A percentile compares a stretch with the other conserved stretches of the same genome.
Conservation (phyloP, 257 asterid species). For the Solanum clarkiae region DNA sequence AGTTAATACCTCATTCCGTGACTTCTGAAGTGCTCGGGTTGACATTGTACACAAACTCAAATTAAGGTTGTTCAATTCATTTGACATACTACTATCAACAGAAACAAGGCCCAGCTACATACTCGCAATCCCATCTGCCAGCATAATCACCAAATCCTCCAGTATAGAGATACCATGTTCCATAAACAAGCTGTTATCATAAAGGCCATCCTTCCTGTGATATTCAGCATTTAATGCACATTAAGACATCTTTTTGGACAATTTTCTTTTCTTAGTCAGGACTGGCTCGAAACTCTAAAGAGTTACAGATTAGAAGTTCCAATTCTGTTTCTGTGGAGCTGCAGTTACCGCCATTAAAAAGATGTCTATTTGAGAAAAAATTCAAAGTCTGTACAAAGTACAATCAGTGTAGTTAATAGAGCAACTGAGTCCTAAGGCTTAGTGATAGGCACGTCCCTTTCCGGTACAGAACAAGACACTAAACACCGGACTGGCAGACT, state of each 20-base stretch:
- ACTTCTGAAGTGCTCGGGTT: constrained; percentile 34
- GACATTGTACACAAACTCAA: constrained; percentile 29
- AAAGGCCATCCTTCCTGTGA: constrained; percentile 55
- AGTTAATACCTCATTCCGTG: constrained; percentile 28
- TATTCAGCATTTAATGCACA: constrained; percentile 2
- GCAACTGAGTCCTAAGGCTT: not conserved
- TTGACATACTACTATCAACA: constrained; percentile 59
- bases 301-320: not conserved
- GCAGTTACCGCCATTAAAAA: not conserved
- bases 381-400: not conserved
- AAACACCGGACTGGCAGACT: not conserved
- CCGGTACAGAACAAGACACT: not conserved
- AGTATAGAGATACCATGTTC: constrained; percentile 63
- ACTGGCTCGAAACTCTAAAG: not conserved
- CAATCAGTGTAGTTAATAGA: not conserved
- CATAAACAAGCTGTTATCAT: constrained; percentile 44
- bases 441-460: not conserved
- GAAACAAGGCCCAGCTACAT: constrained; percentile 94
- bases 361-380: not conserved
- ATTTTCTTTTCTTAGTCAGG: not conserved
- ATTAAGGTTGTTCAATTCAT: constrained; percentile 27
- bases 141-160: constrained; percentile 73
- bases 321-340: not conserved
- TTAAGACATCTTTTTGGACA: not conserved
- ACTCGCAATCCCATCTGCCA: constrained; percentile 88